A percentile compares a stretch with the other conserved stretches of the same genome.
Evolutionary conservation across 2,329 filamentous ascomycete species (phyloP).

Genomic region (Aspergillus sp.): DNA sequence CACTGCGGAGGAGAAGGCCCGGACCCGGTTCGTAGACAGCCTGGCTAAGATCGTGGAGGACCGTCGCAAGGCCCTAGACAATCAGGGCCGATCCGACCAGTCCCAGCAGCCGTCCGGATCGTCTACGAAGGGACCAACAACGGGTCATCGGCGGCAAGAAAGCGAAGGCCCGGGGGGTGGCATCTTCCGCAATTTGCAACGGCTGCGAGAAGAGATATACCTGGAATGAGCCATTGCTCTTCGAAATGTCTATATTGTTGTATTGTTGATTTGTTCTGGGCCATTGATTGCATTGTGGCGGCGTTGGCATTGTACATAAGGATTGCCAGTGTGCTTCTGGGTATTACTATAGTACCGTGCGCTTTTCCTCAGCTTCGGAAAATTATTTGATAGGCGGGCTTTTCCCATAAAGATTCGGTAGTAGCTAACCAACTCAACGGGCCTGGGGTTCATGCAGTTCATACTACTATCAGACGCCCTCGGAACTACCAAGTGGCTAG

Average conservation of each 20-base stretch:
- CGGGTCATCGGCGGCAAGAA: slow-evolving; percentile 26
- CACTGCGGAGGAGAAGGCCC: slow-evolving; percentile 90
- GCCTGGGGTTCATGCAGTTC: background rate
- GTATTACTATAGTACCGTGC: background rate
- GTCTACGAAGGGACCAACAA: slow-evolving; percentile 6
- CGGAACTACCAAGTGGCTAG: background rate
- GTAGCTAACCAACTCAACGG: background rate
- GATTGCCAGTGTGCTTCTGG: background rate
- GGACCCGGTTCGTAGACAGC: slow-evolving; percentile 77
- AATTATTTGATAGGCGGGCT: slow-evolving; percentile 4
- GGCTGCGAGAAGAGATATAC: slow-evolving; percentile 57
- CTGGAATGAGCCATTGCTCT: slow-evolving; percentile 41
- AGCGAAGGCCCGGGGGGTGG: slow-evolving; percentile 50
- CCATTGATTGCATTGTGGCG: slow-evolving; percentile 1
- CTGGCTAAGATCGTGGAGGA: slow-evolving; percentile 84
- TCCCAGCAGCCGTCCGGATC: slow-evolving; percentile 14
- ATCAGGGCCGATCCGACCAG: slow-evolving; percentile 37
- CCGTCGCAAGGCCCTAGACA: slow-evolving; percentile 51
- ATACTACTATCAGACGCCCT: background rate
- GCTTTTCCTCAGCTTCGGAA: background rate
- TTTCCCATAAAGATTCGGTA: background rate
- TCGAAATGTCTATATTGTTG: background rate
- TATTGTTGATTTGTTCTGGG: background rate
- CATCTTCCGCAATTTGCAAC: slow-evolving; percentile 55
- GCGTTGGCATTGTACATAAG: background rate